These are phyloP conservation scores for Leccinum ponderosum DNA, from an alignment of 1,284 basidiomycete genomes.

Conservation along the genomic window DNA sequence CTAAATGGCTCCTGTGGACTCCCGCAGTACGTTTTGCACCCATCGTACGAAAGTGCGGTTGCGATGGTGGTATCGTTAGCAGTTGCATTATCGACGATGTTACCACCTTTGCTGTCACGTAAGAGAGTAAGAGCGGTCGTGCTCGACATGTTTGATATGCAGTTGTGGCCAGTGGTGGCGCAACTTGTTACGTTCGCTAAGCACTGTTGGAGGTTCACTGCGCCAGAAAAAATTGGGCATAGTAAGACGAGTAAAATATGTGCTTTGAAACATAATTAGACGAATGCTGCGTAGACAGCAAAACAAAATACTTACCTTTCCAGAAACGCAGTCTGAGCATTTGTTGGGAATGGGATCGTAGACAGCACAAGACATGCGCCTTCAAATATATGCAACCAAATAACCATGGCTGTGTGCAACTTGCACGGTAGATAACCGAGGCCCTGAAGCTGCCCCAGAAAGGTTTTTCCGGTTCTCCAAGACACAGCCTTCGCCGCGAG, in stretches of 20 bases:
- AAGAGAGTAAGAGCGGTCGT: conserved; percentile 16
- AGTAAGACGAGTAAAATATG: not conserved
- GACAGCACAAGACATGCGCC: not conserved
- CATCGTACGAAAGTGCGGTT: conserved; percentile 23
- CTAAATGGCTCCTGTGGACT: conserved; percentile 30
- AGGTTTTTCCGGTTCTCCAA: not conserved
- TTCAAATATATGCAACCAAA: not conserved
- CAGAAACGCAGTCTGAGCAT: conserved; percentile 3
- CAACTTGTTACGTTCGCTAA: conserved; percentile 10
- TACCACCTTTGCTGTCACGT: conserved; percentile 12
- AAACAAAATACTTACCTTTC: conserved; percentile 11
- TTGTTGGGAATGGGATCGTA: not conserved
- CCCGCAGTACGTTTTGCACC: conserved; percentile 37
- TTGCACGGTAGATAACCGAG: not conserved
- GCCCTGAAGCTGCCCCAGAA: not conserved
- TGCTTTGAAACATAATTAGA: conserved; percentile 14
- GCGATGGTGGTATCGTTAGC: not conserved
- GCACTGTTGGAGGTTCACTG: conserved; percentile 13
- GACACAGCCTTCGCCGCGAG: not conserved
- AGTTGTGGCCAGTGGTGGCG: conserved; percentile 6
- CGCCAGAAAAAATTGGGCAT: not conserved
- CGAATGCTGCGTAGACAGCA: no score
- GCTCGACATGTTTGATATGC: conserved; percentile 13
- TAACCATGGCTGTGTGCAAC: not conserved
- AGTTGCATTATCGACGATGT: not conserved